Percentiles rank a stretch among this genome's conserved stretches.
phyloP scores from a whole-genome alignment of 257 asterid genomes.

The Craterostigma plantagineum region DNA sequence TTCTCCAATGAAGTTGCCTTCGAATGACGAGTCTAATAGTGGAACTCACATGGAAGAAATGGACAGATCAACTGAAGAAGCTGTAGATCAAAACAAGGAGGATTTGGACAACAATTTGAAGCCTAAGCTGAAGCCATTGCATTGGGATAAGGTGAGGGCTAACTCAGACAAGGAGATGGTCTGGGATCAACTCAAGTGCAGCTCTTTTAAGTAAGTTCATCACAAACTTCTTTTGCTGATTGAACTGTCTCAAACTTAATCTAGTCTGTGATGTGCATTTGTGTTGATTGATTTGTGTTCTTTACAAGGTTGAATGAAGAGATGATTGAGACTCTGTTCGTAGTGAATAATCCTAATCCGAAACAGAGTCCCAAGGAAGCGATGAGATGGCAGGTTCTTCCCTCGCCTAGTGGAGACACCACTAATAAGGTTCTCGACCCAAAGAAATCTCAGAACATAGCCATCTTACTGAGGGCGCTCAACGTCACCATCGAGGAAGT shows the following conservation, averaged over 20 bases:
- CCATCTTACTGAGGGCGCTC: constrained; percentile 76
- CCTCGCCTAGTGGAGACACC: constrained; percentile 39
- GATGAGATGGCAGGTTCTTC: constrained; percentile 39
- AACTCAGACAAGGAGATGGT: constrained; percentile 92
- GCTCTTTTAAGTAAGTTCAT: constrained; percentile 73
- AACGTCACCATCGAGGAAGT: constrained; percentile 90
- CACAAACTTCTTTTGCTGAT: too few species aligned
- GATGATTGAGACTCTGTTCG: constrained; percentile 86
- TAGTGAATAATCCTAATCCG: constrained; percentile 43
- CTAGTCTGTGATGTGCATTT: background rate
- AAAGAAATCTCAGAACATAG: constrained; percentile 83
- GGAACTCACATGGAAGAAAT: constrained; percentile 5
- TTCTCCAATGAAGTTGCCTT: constrained; percentile 47
- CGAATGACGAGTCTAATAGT: constrained; percentile 7
- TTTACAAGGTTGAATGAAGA: constrained; percentile 79
- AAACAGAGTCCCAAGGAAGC: constrained; percentile 43
- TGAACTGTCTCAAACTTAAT: too few species aligned
- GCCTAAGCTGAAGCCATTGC: constrained; percentile 84
- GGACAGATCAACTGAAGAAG: constrained; percentile 6
- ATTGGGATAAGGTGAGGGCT: constrained; percentile 96
- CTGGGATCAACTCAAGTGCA: constrained; percentile 90
- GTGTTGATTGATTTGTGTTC: constrained; percentile 5
- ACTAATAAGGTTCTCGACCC: constrained; percentile 72
- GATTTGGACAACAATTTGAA: constrained; percentile 35
- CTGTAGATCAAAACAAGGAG: constrained; percentile 13